phyloP scores from a whole-genome alignment of 139 green algal genomes.

The Spirogloea muscicola region DNA sequence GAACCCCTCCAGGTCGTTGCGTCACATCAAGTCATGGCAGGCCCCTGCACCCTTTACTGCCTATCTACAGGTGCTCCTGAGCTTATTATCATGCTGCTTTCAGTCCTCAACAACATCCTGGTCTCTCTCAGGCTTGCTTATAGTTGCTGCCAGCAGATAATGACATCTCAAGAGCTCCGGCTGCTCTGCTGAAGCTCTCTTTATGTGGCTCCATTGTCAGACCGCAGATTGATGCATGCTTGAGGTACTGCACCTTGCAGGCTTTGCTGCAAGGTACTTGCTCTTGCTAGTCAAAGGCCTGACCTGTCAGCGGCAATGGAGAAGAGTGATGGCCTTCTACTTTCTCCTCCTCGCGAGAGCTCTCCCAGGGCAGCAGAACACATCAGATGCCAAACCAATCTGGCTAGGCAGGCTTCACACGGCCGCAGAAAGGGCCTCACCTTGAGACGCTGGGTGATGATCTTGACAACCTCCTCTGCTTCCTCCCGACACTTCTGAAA shows the following conservation, averaged over 20 bases:
- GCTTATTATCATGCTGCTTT: neutral
- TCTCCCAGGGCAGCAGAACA: neutral
- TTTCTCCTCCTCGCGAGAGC: no score
- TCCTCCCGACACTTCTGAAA: constrained; percentile 37
- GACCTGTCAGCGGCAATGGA: neutral
- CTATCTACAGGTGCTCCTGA: constrained; percentile 13
- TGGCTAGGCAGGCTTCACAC: neutral
- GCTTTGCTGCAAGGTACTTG: neutral
- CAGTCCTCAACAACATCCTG: neutral
- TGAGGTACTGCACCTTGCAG: neutral
- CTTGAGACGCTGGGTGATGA: constrained; percentile 19
- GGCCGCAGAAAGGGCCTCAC: neutral
- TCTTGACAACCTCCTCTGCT: constrained; percentile 33
- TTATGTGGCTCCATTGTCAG: neutral
- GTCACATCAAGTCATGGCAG: no score
- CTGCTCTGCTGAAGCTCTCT: neutral
- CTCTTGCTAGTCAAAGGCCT: neutral
- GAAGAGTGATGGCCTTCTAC: no score
- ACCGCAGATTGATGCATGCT: neutral
- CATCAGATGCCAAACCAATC: neutral
- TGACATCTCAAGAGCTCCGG: no score
- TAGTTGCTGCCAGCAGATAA: neutral
- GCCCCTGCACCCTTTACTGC: no score
- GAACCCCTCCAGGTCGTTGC: no score
- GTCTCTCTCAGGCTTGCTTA: neutral